Conservation (phyloP, 2,329 filamentous ascomycete genomes). For the Decorospora gaudefroyi region DNA sequence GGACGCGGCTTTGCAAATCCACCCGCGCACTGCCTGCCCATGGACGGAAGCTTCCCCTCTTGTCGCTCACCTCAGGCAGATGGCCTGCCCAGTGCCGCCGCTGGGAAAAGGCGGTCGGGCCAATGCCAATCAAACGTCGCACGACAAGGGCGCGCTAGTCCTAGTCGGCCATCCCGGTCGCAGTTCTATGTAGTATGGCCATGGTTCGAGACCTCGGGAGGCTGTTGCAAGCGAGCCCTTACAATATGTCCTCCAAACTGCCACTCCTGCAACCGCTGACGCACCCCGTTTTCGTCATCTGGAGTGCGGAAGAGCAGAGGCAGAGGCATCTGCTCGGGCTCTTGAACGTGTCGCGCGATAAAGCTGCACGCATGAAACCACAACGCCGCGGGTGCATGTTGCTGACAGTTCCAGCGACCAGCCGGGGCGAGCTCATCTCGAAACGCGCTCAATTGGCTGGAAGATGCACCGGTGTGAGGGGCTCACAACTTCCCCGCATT, state of each 20-base stretch:
- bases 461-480: slow-evolving; percentile 16
- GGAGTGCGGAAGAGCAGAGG: slow-evolving; percentile 4
- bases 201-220: slow-evolving; percentile 11
- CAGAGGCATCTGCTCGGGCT: slow-evolving; percentile 4
- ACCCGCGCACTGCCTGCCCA: slow-evolving; percentile 26
- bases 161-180: slow-evolving; percentile 18
- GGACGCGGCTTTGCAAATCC: slow-evolving; percentile 16
- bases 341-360: slow-evolving; percentile 1
- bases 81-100: slow-evolving; percentile 30
- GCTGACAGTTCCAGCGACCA: slow-evolving; percentile 10
- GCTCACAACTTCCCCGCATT: slow-evolving; percentile 42
- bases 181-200: slow-evolving; percentile 24
- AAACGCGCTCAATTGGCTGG: slow-evolving; percentile 23
- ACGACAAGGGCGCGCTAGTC: slow-evolving; percentile 12
- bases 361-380: slow-evolving; percentile 19
- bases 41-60: slow-evolving; percentile 26
- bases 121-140: slow-evolving; percentile 24
- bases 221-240: slow-evolving; percentile 25
- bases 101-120: slow-evolving; percentile 32
- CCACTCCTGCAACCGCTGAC: slow-evolving; percentile 7
- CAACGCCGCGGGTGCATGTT: slow-evolving; percentile 9
- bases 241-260: slow-evolving; percentile 15
- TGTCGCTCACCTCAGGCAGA: slow-evolving; percentile 26
- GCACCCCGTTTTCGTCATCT: slow-evolving; percentile 7
- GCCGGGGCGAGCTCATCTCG: slow-evolving; percentile 3